Conservation (phyloP, 2,329 filamentous ascomycete genomes). For the Colletotrichum simmondsii region DNA sequence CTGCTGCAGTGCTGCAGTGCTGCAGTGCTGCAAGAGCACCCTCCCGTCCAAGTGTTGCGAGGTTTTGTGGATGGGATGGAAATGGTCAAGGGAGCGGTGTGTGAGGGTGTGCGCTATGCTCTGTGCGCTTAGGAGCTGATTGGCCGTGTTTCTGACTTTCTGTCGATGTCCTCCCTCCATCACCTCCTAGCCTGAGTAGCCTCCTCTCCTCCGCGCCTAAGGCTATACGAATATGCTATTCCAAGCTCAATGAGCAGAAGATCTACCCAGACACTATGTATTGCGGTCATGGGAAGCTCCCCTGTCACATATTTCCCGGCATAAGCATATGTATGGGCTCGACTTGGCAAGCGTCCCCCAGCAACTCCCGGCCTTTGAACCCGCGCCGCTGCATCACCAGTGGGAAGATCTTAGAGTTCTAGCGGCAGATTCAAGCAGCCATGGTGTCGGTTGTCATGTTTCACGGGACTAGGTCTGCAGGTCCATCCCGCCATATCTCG, state of each 20-base stretch:
- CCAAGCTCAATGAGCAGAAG: no score
- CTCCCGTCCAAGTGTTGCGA: neutral
- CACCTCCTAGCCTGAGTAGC: no score
- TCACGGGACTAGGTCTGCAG: constrained; percentile 8
- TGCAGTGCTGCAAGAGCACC: neutral
- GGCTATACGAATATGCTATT: neutral
- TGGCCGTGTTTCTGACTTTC: neutral
- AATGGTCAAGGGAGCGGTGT: neutral
- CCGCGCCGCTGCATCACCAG: neutral
- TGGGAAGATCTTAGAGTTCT: constrained; percentile 3
- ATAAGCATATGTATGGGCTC: neutral
- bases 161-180: neutral
- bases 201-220: neutral
- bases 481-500: neutral
- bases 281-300: neutral
- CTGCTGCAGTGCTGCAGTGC: neutral
- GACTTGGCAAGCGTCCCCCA: neutral
- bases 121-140: neutral
- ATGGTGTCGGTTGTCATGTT: constrained; percentile 23
- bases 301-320: neutral
- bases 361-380: neutral
- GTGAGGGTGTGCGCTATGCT: neutral
- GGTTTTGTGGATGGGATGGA: constrained; percentile 13
- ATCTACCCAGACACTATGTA: neutral
- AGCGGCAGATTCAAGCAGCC: neutral